Conservation (phyloP, 495 filamentous ascomycete genomes). For the Xylaria longipes region DNA sequence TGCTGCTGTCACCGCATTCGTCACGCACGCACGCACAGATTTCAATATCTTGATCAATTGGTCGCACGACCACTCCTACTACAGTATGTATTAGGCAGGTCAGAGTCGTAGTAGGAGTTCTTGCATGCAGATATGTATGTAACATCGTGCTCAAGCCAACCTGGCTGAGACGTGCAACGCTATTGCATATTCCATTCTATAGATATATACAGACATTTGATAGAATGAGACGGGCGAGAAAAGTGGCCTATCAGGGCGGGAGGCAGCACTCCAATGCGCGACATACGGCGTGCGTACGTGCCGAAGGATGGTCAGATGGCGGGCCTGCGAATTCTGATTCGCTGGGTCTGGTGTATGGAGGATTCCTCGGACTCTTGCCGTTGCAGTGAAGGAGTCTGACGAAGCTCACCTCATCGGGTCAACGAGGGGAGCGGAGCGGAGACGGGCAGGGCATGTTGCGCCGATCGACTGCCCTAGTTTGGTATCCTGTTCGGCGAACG, state of each 20-base stretch:
- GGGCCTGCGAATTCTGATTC: constrained; percentile 15
- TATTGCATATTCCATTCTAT: constrained; percentile 28
- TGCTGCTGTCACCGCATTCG: constrained; percentile 1
- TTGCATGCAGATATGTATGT: constrained; percentile 28
- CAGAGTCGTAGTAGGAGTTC: constrained; percentile 28
- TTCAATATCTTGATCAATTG: constrained; percentile 10
- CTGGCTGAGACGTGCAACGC: constrained; percentile 29
- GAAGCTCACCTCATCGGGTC: constrained; percentile 24
- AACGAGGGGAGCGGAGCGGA: constrained; percentile 6
- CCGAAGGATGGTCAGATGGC: constrained; percentile 27
- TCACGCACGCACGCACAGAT: not conserved
- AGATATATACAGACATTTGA: constrained; percentile 21
- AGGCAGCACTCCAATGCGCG: constrained; percentile 22
- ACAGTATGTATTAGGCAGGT: constrained; percentile 27
- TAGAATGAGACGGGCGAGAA: constrained; percentile 17
- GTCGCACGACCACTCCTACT: constrained; percentile 8
- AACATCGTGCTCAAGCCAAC: constrained; percentile 27
- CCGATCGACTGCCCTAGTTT: not conserved
- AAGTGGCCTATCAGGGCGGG: constrained; percentile 22
- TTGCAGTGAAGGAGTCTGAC: constrained; percentile 26
- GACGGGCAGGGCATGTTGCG: not conserved
- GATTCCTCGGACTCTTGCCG: constrained; percentile 11
- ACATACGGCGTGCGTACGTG: constrained; percentile 17
- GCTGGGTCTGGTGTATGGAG: constrained; percentile 3
- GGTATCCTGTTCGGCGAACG: not conserved